These are phyloP conservation scores for Fusarium circinatum DNA, from an alignment of 2,329 filamentous ascomycete genomes.

Conservation along the genomic window DNA sequence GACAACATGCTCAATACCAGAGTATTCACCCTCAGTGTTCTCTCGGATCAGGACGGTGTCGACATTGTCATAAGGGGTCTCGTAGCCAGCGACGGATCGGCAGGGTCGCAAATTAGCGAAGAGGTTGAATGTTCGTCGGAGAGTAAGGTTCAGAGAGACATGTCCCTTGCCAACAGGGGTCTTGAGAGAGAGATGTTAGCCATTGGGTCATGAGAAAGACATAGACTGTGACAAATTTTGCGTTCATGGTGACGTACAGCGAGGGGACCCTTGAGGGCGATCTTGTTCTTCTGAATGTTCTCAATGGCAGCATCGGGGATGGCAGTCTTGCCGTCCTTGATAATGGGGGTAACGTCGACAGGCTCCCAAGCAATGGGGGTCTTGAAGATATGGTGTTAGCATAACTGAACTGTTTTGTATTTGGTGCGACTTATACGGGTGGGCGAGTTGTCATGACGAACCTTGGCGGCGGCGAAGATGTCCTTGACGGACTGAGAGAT, in stretches of 20 bases:
- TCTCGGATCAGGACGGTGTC: constrained; percentile 98
- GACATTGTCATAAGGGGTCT: constrained; percentile 97
- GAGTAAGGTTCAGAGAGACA: constrained; percentile 97
- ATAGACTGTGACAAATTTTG: constrained; percentile 12
- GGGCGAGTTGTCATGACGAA: constrained; percentile 55
- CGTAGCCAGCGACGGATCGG: constrained; percentile 95
- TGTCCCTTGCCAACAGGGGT: constrained; percentile 98
- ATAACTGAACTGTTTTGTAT: neutral
- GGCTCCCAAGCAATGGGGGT: constrained; percentile 96
- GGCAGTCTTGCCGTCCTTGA: constrained; percentile 95
- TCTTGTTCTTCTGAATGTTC: constrained; percentile 94
- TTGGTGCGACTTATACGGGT: neutral
- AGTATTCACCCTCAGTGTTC: constrained; percentile 99
- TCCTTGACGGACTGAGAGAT: constrained; percentile 98
- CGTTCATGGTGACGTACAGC: constrained; percentile 70
- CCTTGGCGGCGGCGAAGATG: constrained; percentile 95
- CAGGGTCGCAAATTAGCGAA: constrained; percentile 99
- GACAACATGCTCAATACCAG: constrained; percentile 97
- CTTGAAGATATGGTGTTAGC: constrained; percentile 56
- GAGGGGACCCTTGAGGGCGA: constrained; percentile 97
- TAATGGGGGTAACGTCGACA: constrained; percentile 91
- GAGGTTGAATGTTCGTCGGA: constrained; percentile 99
- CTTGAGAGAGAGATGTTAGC: constrained; percentile 53
- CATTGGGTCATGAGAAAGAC: neutral
- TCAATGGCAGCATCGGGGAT: constrained; percentile 94